Evolutionary conservation across 805 yeast species (phyloP).

Genomic region (Lipomyces yamanashiensis): DNA sequence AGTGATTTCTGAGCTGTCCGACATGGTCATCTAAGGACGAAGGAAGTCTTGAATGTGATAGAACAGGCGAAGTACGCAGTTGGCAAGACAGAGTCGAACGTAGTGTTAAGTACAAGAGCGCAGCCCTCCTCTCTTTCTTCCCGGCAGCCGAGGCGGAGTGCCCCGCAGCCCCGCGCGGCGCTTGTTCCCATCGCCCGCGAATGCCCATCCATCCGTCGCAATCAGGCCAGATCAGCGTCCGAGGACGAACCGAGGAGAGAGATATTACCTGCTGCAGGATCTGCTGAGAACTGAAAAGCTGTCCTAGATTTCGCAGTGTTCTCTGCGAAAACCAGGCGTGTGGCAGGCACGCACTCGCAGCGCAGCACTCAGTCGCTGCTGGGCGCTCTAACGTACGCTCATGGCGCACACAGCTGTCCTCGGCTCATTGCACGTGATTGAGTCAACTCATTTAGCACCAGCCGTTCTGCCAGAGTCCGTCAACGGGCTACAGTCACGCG

Average conservation of each 20-base stretch:
- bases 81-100: neutral
- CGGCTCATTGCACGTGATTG: constrained; percentile 15
- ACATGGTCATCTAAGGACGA: constrained; percentile 25
- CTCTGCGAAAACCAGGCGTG: too few species aligned
- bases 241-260: neutral
- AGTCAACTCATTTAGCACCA: too few species aligned
- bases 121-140: too few species aligned
- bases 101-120: neutral
- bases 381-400: neutral
- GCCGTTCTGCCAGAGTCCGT: neutral
- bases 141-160: constrained; percentile 21
- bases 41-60: neutral
- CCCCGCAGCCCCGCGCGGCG: constrained; percentile 26
- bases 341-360: too few species aligned
- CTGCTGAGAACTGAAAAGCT: too few species aligned
- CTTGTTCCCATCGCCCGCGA: constrained; percentile 17
- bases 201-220: constrained; percentile 7
- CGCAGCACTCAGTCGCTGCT: neutral
- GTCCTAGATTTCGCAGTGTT: too few species aligned
- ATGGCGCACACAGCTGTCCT: neutral
- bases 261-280: too few species aligned
- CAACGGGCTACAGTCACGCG: neutral
- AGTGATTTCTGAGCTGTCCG: constrained; percentile 40
- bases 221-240: neutral
- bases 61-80: neutral